A percentile compares a stretch with the other conserved stretches of the same genome.
Conservation (phyloP, 2,329 filamentous ascomycete genomes). For the Exserohilum rostratum region DNA sequence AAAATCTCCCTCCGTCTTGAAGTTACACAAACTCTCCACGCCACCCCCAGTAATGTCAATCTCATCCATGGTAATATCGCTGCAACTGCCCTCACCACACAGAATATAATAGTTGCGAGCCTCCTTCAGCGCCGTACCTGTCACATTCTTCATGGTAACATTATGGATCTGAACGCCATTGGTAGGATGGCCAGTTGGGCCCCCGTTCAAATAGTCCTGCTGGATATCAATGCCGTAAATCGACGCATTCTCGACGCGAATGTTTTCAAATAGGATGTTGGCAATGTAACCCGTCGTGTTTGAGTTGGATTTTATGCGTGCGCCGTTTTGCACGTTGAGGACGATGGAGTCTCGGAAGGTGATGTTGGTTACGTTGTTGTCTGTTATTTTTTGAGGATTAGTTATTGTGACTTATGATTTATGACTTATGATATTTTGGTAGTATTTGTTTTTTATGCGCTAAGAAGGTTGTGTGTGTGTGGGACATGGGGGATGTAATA, state of each 20-base stretch:
- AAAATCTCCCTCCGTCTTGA: slow-evolving; percentile 35
- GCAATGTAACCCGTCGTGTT: slow-evolving; percentile 53
- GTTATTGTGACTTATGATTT: too few relatives aligned
- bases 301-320: slow-evolving; percentile 62
- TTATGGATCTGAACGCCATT: slow-evolving; percentile 53
- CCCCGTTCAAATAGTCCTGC: slow-evolving; percentile 57
- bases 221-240: slow-evolving; percentile 57
- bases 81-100: slow-evolving; percentile 58
- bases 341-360: slow-evolving; percentile 56
- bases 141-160: slow-evolving; percentile 49
- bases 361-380: slow-evolving; percentile 47
- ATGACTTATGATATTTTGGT: too few relatives aligned
- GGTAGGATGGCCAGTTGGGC: slow-evolving; percentile 51
- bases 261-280: slow-evolving; percentile 23
- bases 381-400: too few relatives aligned
- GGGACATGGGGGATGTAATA: too few relatives aligned
- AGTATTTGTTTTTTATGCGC: too few relatives aligned
- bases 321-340: slow-evolving; percentile 58
- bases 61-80: slow-evolving; percentile 58
- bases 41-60: slow-evolving; percentile 49
- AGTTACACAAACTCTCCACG: slow-evolving; percentile 39
- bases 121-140: slow-evolving; percentile 39
- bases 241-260: slow-evolving; percentile 48
- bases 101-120: slow-evolving; percentile 57
- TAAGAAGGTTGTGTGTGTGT: too few relatives aligned